Evolutionary conservation across 768 basidiomycete genomes (phyloP), one percentile per base, ranked within the genome.

Genomic region (Coprinellus aureogranulatus): DNA sequence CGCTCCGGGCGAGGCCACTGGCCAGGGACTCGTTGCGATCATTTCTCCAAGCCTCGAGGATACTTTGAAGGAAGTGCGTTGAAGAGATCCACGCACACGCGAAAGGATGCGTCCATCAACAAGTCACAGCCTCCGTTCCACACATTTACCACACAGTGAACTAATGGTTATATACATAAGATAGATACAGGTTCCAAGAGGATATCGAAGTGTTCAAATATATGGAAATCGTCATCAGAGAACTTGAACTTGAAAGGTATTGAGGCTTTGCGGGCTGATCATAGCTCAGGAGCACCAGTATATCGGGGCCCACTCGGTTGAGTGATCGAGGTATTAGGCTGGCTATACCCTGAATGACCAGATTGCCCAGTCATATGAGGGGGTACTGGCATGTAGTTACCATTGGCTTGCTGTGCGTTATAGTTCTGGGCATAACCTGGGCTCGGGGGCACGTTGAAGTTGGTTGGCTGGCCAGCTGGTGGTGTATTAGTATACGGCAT

Each of bases 221-320:
- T 34, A 34, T 34, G 8, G 34, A 34, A n/a, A 34, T 34, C 34
- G 34, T 34, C 34, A 34, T 44, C 41, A 18, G 41, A 12, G 27
- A 22, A 30, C 31, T 47, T 45, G 8, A 8, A 8, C 56, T 57
- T 42, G 30, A 44, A 59, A 65, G 64, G 46, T 51, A 55, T 46
- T 46, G 37, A 41, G 16, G 22, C 31, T 20, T 37, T 30, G 37
- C 22, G 23, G 42, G 16, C 22, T 23, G 46, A 52, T 20, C 20
- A 47, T 18, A 52, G 50, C 44, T 28, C 37, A 16, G 51, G 57
- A 9, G 27, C 34, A 30, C 45, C 47, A 18, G 58, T 28, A 62
- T 66, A 28, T 64, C 56, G 8, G 60, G 34, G 57, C 65, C 42
- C 28, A 26, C 54, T n/a, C 55, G 45, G n/a, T 51, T 62, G 30